A percentile compares a stretch with the other conserved stretches of the same genome.
Evolutionary conservation across 192 early-diverging fungal genomes (phyloP).

Genomic region (Irineochytrium annulatum): DNA sequence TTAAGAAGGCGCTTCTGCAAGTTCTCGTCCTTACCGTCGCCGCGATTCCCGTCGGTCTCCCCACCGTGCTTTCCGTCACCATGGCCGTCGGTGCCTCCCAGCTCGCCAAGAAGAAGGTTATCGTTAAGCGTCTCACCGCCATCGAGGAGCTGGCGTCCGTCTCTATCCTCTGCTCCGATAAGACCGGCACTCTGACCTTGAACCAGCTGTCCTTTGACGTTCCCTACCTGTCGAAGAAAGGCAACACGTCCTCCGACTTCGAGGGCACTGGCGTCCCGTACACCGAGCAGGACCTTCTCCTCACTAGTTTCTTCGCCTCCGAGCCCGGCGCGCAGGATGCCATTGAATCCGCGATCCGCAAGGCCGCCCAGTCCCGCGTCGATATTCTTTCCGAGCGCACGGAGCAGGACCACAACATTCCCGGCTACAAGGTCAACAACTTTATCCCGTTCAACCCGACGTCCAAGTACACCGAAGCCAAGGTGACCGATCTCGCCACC

Average conservation of each 20-base stretch:
- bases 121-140: slow-evolving; percentile 87
- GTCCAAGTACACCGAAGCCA: slow-evolving; percentile 88
- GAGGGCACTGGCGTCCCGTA: slow-evolving; percentile 40
- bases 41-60: slow-evolving; percentile 88
- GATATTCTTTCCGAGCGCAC: slow-evolving; percentile 59
- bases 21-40: slow-evolving; percentile 82
- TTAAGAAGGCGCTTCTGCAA: slow-evolving; percentile 48
- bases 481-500: slow-evolving; percentile 67
- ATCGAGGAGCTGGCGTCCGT: slow-evolving; percentile 91
- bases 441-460: slow-evolving; percentile 87
- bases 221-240: slow-evolving; percentile 52
- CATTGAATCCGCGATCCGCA: slow-evolving; percentile 82
- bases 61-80: slow-evolving; percentile 89
- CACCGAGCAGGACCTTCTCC: slow-evolving; percentile 70
- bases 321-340: slow-evolving; percentile 87
- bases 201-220: slow-evolving; percentile 90
- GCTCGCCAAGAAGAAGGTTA: slow-evolving; percentile 82
- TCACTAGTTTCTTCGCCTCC: slow-evolving; percentile 75
- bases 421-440: slow-evolving; percentile 82
- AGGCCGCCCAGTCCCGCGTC: slow-evolving; percentile 70
- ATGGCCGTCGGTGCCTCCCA: slow-evolving; percentile 91
- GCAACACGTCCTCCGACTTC: slow-evolving; percentile 61
- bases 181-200: slow-evolving; percentile 84
- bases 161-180: slow-evolving; percentile 59
- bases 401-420: slow-evolving; percentile 60